Evolutionary conservation across 352 stramenopile species (phyloP), one percentile per base, ranked within the genome.

Genomic region (Pythium pyrilobum): DNA sequence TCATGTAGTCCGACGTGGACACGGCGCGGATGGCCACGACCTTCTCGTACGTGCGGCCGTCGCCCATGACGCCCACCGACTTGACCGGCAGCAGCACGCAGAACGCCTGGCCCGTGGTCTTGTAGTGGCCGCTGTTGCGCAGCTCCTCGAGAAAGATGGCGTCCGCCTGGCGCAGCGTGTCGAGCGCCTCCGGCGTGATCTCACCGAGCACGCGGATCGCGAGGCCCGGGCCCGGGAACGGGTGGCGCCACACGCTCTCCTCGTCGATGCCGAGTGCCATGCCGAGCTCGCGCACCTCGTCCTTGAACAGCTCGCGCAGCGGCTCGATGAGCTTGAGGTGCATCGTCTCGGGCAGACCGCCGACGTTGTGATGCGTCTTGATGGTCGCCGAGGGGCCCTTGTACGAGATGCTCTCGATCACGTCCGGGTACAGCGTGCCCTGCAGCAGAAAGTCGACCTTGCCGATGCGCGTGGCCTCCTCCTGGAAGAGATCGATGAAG

Each of bases 321-420:
- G 97, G 97, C 75, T 99, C 97, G 63, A 99, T 99, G 28, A 99
- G 73, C 74, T 99, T 98, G 48, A 99, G 74, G 64, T 98, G 90
- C 96, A 99, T 99, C 52, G 86, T 96, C 38, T 96, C 96, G 1
- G 96, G 96, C 24, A 99, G 81, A 9, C 97, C 96, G 42, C 96
- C 97, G 21, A 99, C 97, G 77, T 99, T 99, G 85, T 99, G 97
- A 74, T 99, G 97, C 32, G 96, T 99, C 83, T 99, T 99, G 74
- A 99, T 99, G 31, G 96, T 99, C 21, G 96, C 96, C 21, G 85
- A 97, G 10, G 96, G 96, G 23, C 96, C 85, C 76, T 99, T 99
- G 91, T 99, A 99, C 41, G 91, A 98, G 49, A 99, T 90, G 62
- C 83, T 98, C 72, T 99, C 97, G 72, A 99, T 99, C 52, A 99